Base-by-base conservation (phyloP, 208 protist species). In the Trypanosoma lewisi region DNA sequence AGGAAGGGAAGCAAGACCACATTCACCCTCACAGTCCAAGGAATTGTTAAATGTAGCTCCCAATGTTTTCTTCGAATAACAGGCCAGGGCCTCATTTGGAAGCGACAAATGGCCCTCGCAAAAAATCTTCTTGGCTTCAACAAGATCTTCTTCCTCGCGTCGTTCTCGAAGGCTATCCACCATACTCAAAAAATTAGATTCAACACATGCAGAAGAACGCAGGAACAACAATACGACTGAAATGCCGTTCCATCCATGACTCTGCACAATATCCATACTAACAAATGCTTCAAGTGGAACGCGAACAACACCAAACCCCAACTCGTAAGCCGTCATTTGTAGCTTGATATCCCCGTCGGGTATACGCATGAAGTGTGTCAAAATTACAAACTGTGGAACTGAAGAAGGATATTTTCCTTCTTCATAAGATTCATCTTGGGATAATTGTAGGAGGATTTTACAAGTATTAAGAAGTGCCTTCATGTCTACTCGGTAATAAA, bases 401-500 rank as follows among this genome's bases (percentile, higher is more conserved):
- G 17, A 55, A 30, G 12, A 54, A 12, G 4, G 8, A 25, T 21
- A 3, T 34, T 41, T 17, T 0, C 36, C 21, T n/a, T 42, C 16
- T 31, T 34, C 37, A n/a, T 21, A 58, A 23, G 16, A 52, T 28
- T 47, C 45, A 30, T 23, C 23, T 19, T 36, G 28, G 37, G 19
- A 52, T 2, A 19, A 12, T n/a, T 52, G 34, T 16, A 84, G 62
- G 9, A 80, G 66, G 0, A 25, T 55, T 42, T 69, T 70, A 33
- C 73, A 79, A 4, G 78, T 84, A 36, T 19, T 27, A 34, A 91
- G 70, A 12, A 91, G 69, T 1, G 41, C 45, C 14, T 67, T 31
- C 0, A 91, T 64, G 42, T 91, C 78, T 0, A 86, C 85, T 17
- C 79, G 76, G 67, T 87, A 87, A 62, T 91, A 91, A 28, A 91